Evolutionary conservation across 2,329 filamentous ascomycete species (phyloP), one percentile per base, ranked within the genome.

Genomic region (Penicillium sp.): DNA sequence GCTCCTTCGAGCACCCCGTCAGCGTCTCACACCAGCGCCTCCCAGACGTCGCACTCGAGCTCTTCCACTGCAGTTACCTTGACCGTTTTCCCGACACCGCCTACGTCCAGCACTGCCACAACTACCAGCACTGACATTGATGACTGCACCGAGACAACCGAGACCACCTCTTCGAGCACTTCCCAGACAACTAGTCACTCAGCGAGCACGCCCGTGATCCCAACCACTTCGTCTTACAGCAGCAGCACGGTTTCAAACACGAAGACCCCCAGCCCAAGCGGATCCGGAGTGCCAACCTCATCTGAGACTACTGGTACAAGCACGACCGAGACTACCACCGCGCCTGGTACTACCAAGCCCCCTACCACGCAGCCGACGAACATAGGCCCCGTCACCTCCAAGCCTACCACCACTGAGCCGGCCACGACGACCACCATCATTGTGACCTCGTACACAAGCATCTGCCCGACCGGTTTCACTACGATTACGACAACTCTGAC

Each of bases 381-480:
- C 49, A 53, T 45, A n/a, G 44, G 45, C 9, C 29, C 58, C 3
- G 48, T 52, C 21, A 58, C 56, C 9, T n/a, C 53, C 38, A 23
- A 54, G 26, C 49, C 60, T n/a, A 26, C 68, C n/a, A 65, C 66
- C 26, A 67, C 68, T 3, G 62, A 64, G 50, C 62, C 69, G 1
- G 64, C 58, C 46, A 77, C 71, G 6, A 70, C 71, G 44, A 78
- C 77, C 9, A 78, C 76, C 13, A 64, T 79, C 19, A 73, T 78
- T 54, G 69, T 73, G 41, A 81, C 78, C 35, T 76, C 76, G 19
- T 80, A 80, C 63, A 72, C 74, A 7, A 74, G 77, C 55, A 76
- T 81, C 65, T 80, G 78, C 61, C 75, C 79, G 4, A 78, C 76
- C 29, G 79, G 79, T 6, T 79, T 77, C 66, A 79, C 75, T 44